Conservation (phyloP, 176 grass and related monocot genomes). For the Typha latifolia region DNA sequence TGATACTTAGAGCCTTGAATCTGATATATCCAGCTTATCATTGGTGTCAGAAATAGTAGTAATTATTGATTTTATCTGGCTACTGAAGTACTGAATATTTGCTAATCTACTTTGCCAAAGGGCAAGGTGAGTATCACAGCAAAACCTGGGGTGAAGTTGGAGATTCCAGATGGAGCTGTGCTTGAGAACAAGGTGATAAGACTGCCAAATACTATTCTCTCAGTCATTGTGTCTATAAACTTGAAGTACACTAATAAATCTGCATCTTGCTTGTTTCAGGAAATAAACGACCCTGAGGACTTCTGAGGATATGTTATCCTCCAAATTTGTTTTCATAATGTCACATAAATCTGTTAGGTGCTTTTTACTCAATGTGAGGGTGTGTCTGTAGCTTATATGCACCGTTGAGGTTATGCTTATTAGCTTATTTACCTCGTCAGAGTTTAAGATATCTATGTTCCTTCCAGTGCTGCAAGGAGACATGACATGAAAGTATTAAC, state of each 20-base stretch:
- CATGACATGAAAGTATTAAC: too few relatives aligned
- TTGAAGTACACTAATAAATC: constrained; percentile 12
- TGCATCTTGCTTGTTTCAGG: constrained; percentile 29
- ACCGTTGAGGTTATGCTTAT: neutral
- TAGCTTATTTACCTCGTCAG: too few relatives aligned
- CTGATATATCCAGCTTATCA: too few relatives aligned
- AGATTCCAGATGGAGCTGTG: constrained; percentile 60
- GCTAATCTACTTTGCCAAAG: constrained; percentile 11
- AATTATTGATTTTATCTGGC: constrained; percentile 2
- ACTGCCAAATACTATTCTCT: neutral
- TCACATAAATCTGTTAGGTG: too few relatives aligned
- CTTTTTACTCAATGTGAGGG: neutral
- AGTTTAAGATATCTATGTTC: too few relatives aligned
- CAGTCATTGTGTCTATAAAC: neutral
- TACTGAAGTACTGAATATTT: neutral
- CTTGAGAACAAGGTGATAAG: constrained; percentile 63
- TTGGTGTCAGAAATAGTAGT: neutral
- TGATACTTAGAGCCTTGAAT: too few relatives aligned
- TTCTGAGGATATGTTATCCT: constrained; percentile 5
- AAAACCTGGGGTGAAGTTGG: constrained; percentile 59
- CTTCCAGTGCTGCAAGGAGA: too few relatives aligned
- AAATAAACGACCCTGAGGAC: constrained; percentile 41
- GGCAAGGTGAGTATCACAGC: constrained; percentile 60
- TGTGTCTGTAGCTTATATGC: neutral
- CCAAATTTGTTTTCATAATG: neutral